Percentiles rank a stretch among this genome's conserved stretches.
Conservation (phyloP, 1,284 basidiomycete genomes). For the Cryptococcus neoformans region DNA sequence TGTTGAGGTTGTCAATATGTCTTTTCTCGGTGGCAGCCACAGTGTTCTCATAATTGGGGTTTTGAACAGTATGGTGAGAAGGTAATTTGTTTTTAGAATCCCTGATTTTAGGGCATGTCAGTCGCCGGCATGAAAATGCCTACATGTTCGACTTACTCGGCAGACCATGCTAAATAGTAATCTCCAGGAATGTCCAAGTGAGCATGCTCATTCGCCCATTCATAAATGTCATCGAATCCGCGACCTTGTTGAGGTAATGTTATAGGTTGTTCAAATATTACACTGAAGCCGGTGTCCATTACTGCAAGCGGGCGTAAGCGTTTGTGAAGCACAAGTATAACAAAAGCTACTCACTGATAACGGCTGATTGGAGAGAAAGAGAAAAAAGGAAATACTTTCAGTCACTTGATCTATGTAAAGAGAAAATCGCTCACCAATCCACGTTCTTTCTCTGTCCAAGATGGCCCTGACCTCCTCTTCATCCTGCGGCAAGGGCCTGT, state of each 20-base stretch:
- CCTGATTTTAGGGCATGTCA: no score
- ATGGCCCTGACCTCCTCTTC: slow-evolving; percentile 19
- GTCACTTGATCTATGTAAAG: no score
- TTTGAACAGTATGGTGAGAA: background rate
- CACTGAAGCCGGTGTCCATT: slow-evolving; percentile 1
- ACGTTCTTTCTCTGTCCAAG: slow-evolving; percentile 24
- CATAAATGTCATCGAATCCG: background rate
- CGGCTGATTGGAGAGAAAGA: no score
- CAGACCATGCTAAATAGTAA: slow-evolving; percentile 1
- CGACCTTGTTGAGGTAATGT: background rate
- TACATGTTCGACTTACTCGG: background rate
- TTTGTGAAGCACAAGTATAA: background rate
- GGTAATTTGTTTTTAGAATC: background rate
- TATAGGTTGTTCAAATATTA: slow-evolving; percentile 1
- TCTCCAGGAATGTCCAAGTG: background rate
- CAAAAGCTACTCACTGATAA: background rate
- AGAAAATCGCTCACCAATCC: slow-evolving; percentile 7
- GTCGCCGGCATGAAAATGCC: no score
- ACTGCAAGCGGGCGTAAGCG: background rate
- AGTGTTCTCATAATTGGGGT: background rate
- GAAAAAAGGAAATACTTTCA: no score
- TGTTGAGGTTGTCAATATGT: background rate
- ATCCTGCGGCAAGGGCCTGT: slow-evolving; percentile 18
- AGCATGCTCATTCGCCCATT: slow-evolving; percentile 2
- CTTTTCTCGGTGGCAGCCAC: background rate